Conservation (phyloP, 2,329 filamentous ascomycete genomes). For the Aspergillus hiratsukae region DNA sequence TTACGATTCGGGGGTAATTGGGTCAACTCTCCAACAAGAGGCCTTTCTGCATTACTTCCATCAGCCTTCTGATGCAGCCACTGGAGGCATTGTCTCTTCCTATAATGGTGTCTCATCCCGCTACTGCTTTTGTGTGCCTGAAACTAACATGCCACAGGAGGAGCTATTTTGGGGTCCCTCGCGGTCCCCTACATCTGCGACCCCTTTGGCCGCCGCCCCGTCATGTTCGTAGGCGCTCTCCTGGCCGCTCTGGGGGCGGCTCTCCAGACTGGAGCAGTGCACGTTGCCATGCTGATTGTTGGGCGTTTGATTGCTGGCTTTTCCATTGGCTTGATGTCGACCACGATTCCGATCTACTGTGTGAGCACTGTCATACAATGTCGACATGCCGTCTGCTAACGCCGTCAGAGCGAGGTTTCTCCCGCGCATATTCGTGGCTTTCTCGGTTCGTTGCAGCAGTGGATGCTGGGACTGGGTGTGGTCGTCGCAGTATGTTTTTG, state of each 20-base stretch:
- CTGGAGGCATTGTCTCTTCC: conserved; percentile 38
- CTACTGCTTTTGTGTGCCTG: conserved; percentile 7
- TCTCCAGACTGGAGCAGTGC: conserved; percentile 31
- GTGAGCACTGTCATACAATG: conserved; percentile 15
- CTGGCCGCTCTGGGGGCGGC: conserved; percentile 32
- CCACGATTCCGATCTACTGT: conserved; percentile 46
- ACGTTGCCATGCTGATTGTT: conserved; percentile 42
- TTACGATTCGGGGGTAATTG: conserved; percentile 42
- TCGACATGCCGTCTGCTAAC: too few relatives aligned
- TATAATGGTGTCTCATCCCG: conserved; percentile 27
- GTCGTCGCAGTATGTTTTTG: conserved; percentile 34
- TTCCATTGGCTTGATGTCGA: conserved; percentile 47
- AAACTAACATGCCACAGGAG: conserved; percentile 19
- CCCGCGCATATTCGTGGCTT: conserved; percentile 36
- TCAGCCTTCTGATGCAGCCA: conserved; percentile 27
- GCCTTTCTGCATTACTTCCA: conserved; percentile 30
- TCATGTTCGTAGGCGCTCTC: conserved; percentile 34
- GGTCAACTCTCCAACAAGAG: conserved; percentile 32
- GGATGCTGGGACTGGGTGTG: conserved; percentile 44
- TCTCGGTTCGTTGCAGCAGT: conserved; percentile 41
- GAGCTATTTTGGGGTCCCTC: conserved; percentile 36
- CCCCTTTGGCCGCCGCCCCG: conserved; percentile 24
- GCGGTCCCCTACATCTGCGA: conserved; percentile 32
- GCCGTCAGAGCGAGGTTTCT: conserved; percentile 34
- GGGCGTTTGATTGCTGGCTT: conserved; percentile 49